These are phyloP conservation scores for Ustilago trichophora DNA, from an alignment of 1,284 basidiomycete species.

Conservation along the genomic window DNA sequence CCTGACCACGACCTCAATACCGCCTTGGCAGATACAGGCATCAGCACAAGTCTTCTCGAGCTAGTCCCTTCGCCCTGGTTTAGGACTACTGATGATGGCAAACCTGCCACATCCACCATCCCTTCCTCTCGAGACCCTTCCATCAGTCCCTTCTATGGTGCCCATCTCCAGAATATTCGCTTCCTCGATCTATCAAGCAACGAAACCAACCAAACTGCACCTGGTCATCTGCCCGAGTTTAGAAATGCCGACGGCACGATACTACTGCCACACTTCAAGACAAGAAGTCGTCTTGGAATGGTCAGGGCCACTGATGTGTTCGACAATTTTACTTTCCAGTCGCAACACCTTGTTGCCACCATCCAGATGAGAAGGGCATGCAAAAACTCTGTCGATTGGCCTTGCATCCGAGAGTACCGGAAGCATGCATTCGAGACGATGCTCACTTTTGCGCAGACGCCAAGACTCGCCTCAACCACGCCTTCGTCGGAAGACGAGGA, in stretches of 20 bases:
- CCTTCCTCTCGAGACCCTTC: too few relatives aligned
- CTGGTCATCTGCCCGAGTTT: constrained; percentile 2
- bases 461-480: too few relatives aligned
- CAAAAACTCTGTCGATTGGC: background rate
- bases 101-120: background rate
- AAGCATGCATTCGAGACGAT: constrained; percentile 15
- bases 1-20: constrained; percentile 1
- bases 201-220: background rate
- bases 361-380: background rate
- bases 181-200: constrained; percentile 1
- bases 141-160: constrained; percentile 5
- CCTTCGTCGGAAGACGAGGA: too few relatives aligned
- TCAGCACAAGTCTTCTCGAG: constrained; percentile 6
- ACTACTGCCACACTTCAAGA: constrained; percentile 14
- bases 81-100: background rate
- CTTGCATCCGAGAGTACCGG: constrained; percentile 3
- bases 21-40: constrained; percentile 5
- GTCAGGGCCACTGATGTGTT: constrained; percentile 11
- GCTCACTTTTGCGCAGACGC: constrained; percentile 1
- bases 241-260: background rate
- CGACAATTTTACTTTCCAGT: background rate
- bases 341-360: background rate
- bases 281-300: constrained; percentile 10
- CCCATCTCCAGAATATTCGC: constrained; percentile 4
- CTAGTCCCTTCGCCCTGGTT: constrained; percentile 16